Percentiles rank a stretch among this genome's conserved stretches.
phyloP scores from a whole-genome alignment of 2,329 filamentous ascomycete species.

The Juglanconis juglandina region DNA sequence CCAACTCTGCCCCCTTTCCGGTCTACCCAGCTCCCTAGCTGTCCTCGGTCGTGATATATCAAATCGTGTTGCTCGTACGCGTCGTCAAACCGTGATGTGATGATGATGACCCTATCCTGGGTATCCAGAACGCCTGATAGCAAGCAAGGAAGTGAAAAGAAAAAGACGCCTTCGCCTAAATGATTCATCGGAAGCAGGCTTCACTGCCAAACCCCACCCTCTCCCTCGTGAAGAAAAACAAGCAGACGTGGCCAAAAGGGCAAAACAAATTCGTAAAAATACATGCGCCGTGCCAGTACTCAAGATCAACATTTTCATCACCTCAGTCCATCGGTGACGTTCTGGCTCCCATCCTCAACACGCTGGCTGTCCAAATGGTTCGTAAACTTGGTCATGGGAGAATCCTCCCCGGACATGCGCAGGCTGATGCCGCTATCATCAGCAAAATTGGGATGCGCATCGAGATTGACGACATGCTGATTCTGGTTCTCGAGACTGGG shows the following conservation, averaged over 20 bases:
- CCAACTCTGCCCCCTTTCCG: background rate
- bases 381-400: slow-evolving; percentile 57
- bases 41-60: background rate
- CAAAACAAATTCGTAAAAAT: background rate
- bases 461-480: slow-evolving; percentile 40
- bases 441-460: slow-evolving; percentile 45
- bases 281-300: slow-evolving; percentile 18
- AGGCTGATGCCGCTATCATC: slow-evolving; percentile 77
- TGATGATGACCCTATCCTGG: background rate
- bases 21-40: background rate
- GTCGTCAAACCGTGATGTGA: background rate
- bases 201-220: background rate
- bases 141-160: background rate
- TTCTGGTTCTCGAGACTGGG: slow-evolving; percentile 37
- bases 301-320: background rate
- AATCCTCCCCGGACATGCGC: slow-evolving; percentile 63
- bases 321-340: slow-evolving; percentile 5
- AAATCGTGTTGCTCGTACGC: slow-evolving; percentile 5
- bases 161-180: background rate
- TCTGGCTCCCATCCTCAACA: slow-evolving; percentile 5
- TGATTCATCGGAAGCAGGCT: background rate
- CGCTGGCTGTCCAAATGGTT: slow-evolving; percentile 24
- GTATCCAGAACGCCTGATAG: background rate
- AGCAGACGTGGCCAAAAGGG: background rate
- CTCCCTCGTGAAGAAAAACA: background rate